Conservation (phyloP, 805 yeast genomes). For the Candida lessepsii region DNA sequence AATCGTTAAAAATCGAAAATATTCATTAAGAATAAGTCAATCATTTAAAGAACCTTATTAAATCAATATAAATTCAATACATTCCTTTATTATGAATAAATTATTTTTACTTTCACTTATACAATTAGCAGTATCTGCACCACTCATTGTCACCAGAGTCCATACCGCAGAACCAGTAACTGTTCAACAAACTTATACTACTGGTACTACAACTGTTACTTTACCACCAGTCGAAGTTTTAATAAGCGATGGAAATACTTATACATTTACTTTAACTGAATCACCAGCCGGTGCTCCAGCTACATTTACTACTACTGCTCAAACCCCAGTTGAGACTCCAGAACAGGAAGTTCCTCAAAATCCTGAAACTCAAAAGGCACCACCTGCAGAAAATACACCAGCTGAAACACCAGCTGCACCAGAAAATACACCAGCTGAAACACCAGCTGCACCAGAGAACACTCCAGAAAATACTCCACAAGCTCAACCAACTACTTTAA, state of each 20-base stretch:
- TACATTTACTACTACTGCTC: slow-evolving; percentile 25
- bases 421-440: slow-evolving; percentile 10
- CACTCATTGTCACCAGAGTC: slow-evolving; percentile 48
- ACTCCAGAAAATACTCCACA: slow-evolving; percentile 14
- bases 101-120: slow-evolving; percentile 17
- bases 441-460: not conserved
- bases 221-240: slow-evolving; percentile 54
- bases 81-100: slow-evolving; percentile 4
- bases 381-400: slow-evolving; percentile 13
- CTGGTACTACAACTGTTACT: slow-evolving; percentile 49
- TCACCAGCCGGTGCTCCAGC: slow-evolving; percentile 35
- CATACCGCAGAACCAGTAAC: slow-evolving; percentile 59
- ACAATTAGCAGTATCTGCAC: slow-evolving; percentile 29
- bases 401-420: slow-evolving; percentile 12
- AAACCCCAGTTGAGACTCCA: slow-evolving; percentile 13
- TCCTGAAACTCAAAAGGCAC: slow-evolving; percentile 20
- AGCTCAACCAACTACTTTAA: slow-evolving; percentile 14
- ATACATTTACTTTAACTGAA: slow-evolving; percentile 44
- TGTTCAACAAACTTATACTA: slow-evolving; percentile 37
- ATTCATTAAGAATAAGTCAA: slow-evolving; percentile 1
- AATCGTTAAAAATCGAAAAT: not conserved
- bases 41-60: slow-evolving; percentile 2
- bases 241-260: slow-evolving; percentile 51
- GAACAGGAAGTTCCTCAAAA: too few species aligned
- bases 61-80: too few species aligned